Evolutionary conservation across 169 alveolate genomes (phyloP).

Genomic region (Amoebophrya sp.): DNA sequence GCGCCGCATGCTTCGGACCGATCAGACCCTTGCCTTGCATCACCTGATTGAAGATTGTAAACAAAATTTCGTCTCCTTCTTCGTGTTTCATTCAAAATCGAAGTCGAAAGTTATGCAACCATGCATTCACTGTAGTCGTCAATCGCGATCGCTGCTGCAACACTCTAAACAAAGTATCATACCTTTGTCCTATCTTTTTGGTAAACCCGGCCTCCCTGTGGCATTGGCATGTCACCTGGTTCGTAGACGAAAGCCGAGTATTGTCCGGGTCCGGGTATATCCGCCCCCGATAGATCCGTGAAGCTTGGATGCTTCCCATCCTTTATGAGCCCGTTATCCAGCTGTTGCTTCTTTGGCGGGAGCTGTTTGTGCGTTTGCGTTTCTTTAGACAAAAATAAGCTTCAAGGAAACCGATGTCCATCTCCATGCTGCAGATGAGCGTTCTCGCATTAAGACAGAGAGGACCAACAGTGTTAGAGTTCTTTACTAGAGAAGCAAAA

Average conservation of each 20-base stretch:
- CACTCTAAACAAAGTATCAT: too few species aligned
- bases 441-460: too few species aligned
- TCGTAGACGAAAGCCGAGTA: background rate
- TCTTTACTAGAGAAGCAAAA: background rate
- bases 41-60: background rate
- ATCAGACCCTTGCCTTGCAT: background rate
- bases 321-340: constrained; percentile 11
- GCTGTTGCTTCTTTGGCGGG: background rate
- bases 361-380: background rate
- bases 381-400: too few species aligned
- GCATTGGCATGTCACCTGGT: background rate
- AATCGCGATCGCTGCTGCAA: too few species aligned
- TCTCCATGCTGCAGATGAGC: too few species aligned
- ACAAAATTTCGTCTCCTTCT: background rate
- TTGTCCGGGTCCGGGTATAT: background rate
- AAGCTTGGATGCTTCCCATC: background rate
- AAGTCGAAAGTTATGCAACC: too few species aligned
- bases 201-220: background rate
- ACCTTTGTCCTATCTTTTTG: too few species aligned
- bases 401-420: too few species aligned
- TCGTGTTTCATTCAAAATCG: too few species aligned
- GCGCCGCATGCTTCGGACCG: background rate
- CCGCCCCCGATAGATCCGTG: background rate
- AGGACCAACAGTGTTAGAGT: background rate
- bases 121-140: too few species aligned